phyloP scores from a whole-genome alignment of 139 green algal genomes.

The Haematococcus lacustris region DNA sequence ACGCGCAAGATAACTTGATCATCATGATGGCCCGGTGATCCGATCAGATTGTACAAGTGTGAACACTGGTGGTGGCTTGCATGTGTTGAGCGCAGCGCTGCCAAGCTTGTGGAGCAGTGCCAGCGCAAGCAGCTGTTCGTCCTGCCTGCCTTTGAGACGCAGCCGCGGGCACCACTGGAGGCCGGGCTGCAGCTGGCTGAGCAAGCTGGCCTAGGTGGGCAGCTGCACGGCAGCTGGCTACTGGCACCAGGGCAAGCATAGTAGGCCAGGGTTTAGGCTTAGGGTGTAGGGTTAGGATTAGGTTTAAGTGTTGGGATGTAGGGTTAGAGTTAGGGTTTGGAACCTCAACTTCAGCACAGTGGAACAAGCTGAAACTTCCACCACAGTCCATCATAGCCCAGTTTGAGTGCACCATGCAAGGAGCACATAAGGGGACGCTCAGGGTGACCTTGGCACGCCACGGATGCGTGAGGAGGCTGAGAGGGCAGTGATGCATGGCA shows the following conservation, averaged over 20 bases:
- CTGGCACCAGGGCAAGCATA: too few relatives aligned
- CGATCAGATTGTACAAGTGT: too few relatives aligned
- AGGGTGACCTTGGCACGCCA: too few relatives aligned
- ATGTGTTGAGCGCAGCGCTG: background rate
- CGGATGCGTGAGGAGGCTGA: too few relatives aligned
- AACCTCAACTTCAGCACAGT: background rate
- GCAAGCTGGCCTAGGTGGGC: constrained; percentile 2
- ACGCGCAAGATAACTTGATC: too few relatives aligned
- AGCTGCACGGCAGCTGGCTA: background rate
- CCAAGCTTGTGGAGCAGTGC: background rate
- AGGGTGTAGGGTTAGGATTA: background rate
- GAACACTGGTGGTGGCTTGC: too few relatives aligned
- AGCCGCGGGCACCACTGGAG: constrained; percentile 8
- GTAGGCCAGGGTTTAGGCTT: background rate
- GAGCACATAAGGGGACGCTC: too few relatives aligned
- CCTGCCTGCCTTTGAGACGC: constrained; percentile 46
- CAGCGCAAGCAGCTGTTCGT: constrained; percentile 27
- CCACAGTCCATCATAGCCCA: background rate
- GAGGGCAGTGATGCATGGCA: too few relatives aligned
- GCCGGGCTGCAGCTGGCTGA: constrained; percentile 12
- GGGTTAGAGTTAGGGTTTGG: background rate
- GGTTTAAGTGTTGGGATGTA: background rate
- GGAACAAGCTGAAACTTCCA: too few relatives aligned
- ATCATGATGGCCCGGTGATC: too few relatives aligned
- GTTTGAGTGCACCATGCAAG: too few relatives aligned